These are phyloP conservation scores for Penicillium paradoxum DNA, from an alignment of 495 filamentous ascomycete species.

Conservation along the genomic window DNA sequence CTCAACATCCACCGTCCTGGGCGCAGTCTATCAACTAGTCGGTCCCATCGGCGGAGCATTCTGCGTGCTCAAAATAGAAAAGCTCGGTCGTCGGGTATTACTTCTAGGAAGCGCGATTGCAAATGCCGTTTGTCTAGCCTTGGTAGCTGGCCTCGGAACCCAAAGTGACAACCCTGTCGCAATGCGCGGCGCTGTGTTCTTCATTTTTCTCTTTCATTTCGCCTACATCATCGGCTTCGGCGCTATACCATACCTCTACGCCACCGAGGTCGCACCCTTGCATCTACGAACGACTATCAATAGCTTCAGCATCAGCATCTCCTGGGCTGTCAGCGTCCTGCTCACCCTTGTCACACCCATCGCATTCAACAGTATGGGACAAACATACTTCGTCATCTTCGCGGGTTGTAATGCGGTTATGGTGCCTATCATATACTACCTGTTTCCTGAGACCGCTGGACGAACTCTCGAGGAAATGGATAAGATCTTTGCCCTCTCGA, in stretches of 20 bases:
- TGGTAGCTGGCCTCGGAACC: conserved; percentile 29
- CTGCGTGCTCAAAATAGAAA: conserved; percentile 20
- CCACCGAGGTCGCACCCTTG: conserved; percentile 48
- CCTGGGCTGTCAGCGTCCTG: conserved; percentile 38
- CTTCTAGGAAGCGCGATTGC: conserved; percentile 26
- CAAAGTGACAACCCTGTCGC: conserved; percentile 9
- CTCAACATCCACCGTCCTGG: conserved; percentile 17
- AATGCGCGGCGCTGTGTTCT: conserved; percentile 34
- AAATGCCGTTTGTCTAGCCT: conserved; percentile 38
- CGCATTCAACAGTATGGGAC: conserved; percentile 18
- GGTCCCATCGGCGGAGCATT: conserved; percentile 17
- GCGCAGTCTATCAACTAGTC: conserved; percentile 18
- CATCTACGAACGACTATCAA: conserved; percentile 45
- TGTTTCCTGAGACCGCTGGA: conserved; percentile 55
- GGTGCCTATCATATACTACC: conserved; percentile 54
- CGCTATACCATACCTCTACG: conserved; percentile 51
- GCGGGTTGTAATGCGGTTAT: conserved; percentile 53
- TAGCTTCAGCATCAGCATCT: conserved; percentile 43
- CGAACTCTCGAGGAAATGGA: conserved; percentile 50
- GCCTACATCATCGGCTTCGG: conserved; percentile 52
- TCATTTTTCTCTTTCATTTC: conserved; percentile 50
- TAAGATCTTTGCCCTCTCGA: conserved; percentile 36
- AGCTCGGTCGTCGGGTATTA: conserved; percentile 18
- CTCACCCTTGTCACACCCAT: conserved; percentile 21
- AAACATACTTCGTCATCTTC: conserved; percentile 21